Percentiles rank a stretch among this genome's conserved stretches.
These are phyloP conservation scores for Posidonia australis DNA, from an alignment of 106 monocot genomes.

Conservation along the genomic window DNA sequence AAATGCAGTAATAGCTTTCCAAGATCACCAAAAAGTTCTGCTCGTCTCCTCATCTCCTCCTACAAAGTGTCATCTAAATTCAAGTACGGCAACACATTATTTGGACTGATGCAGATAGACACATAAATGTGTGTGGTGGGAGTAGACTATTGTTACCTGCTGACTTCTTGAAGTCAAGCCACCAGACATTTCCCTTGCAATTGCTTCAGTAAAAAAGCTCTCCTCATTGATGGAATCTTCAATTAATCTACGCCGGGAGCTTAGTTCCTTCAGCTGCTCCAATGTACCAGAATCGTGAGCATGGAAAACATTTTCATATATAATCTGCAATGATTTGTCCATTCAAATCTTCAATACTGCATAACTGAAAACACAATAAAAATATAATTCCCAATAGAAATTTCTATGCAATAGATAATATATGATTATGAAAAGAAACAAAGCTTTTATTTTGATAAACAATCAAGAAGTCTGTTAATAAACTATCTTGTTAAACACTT, in stretches of 20 bases:
- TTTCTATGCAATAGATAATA: neutral
- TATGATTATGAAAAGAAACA: neutral
- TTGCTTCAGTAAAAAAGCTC: conserved; percentile 16
- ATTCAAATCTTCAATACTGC: neutral
- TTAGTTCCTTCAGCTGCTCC: conserved; percentile 24
- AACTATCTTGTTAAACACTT: neutral
- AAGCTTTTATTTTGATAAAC: neutral
- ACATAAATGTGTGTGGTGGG: too few relatives aligned
- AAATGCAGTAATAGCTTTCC: too few relatives aligned
- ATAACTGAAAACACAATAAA: neutral
- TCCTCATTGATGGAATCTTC: conserved; percentile 22
- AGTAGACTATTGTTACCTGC: conserved; percentile 1
- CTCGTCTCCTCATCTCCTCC: too few relatives aligned
- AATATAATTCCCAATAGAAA: neutral
- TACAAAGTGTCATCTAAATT: too few relatives aligned
- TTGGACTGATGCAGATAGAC: too few relatives aligned
- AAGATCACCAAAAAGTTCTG: too few relatives aligned
- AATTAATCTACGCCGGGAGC: conserved; percentile 12
- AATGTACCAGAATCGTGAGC: conserved; percentile 12
- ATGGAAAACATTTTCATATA: conserved; percentile 11
- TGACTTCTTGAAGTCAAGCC: conserved; percentile 13
- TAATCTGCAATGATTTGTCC: conserved; percentile 6
- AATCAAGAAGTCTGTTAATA: neutral
- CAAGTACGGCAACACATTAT: too few relatives aligned
- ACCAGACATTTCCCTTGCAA: conserved; percentile 26